phyloP scores from a whole-genome alignment of 495 filamentous ascomycete genomes.

The Penicillium psychrofluorescens region DNA sequence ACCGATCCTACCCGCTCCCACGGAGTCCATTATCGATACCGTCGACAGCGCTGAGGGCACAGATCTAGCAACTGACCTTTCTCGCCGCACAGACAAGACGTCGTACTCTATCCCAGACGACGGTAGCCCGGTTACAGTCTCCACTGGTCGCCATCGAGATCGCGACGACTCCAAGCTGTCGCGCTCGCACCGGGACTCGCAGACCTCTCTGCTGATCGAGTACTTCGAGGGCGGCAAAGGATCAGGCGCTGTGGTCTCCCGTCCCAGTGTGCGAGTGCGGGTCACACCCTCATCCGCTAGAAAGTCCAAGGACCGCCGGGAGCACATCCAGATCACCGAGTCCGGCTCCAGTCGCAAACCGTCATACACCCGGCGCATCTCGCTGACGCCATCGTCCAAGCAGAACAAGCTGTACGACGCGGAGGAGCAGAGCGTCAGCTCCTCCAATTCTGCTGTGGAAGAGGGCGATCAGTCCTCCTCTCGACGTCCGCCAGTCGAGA shows the following conservation, averaged over 20 bases:
- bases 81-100: conserved; percentile 70
- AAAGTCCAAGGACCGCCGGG: conserved; percentile 50
- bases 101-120: conserved; percentile 93
- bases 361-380: conserved; percentile 59
- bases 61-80: conserved; percentile 73
- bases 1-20: conserved; percentile 69
- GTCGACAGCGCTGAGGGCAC: conserved; percentile 53
- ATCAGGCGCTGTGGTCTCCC: conserved; percentile 47
- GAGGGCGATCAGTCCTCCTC: conserved; percentile 64
- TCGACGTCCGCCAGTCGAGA: conserved; percentile 62
- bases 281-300: conserved; percentile 71
- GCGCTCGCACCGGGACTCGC: conserved; percentile 53
- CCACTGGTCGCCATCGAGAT: conserved; percentile 56
- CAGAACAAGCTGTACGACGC: conserved; percentile 40
- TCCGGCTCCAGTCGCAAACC: conserved; percentile 58
- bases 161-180: conserved; percentile 40
- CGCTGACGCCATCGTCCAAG: conserved; percentile 43
- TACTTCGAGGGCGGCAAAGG: conserved; percentile 90
- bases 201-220: conserved; percentile 93
- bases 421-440: conserved; percentile 53
- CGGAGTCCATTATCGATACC: conserved; percentile 64
- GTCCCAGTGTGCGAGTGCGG: conserved; percentile 91
- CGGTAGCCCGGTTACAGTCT: conserved; percentile 85
- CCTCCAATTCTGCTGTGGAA: conserved; percentile 67
- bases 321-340: conserved; percentile 78